Conservation (phyloP, 495 filamentous ascomycete genomes). For the Penicillium mononematosum region DNA sequence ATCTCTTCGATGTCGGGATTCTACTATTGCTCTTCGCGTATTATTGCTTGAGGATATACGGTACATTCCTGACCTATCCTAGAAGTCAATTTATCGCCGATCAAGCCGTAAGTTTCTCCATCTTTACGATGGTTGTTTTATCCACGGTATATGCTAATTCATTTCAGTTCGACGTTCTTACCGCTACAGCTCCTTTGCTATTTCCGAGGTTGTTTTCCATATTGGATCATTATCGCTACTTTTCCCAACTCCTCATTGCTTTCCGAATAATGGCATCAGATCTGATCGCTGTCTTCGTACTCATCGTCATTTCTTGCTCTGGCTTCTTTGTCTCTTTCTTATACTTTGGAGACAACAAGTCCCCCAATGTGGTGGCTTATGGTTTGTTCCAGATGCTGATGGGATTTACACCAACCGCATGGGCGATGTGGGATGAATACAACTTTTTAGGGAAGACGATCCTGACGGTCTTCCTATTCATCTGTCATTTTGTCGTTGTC, state of each 20-base stretch:
- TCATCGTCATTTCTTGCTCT: slow-evolving; percentile 82
- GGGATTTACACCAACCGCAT: slow-evolving; percentile 79
- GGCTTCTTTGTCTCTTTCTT: slow-evolving; percentile 94
- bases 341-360: slow-evolving; percentile 67
- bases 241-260: slow-evolving; percentile 88
- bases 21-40: slow-evolving; percentile 82
- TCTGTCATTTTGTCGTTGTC: slow-evolving; percentile 92
- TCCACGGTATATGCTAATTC: not conserved
- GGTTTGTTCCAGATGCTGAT: slow-evolving; percentile 89
- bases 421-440: slow-evolving; percentile 72
- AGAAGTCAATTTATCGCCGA: slow-evolving; percentile 62
- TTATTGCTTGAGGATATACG: slow-evolving; percentile 83
- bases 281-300: slow-evolving; percentile 74
- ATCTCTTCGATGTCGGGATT: slow-evolving; percentile 88
- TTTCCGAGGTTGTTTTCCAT: slow-evolving; percentile 89
- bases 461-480: slow-evolving; percentile 79
- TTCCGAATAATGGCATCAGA: slow-evolving; percentile 92
- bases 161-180: slow-evolving; percentile 75
- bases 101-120: slow-evolving; percentile 49
- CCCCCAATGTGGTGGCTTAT: slow-evolving; percentile 69
- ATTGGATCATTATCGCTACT: slow-evolving; percentile 91
- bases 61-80: slow-evolving; percentile 71
- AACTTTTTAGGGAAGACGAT: slow-evolving; percentile 72
- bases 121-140: not conserved
- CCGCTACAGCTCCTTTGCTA: slow-evolving; percentile 82